Conservation (phyloP, 2,329 filamentous ascomycete genomes). For the Paraphaeosphaeria minitans region DNA sequence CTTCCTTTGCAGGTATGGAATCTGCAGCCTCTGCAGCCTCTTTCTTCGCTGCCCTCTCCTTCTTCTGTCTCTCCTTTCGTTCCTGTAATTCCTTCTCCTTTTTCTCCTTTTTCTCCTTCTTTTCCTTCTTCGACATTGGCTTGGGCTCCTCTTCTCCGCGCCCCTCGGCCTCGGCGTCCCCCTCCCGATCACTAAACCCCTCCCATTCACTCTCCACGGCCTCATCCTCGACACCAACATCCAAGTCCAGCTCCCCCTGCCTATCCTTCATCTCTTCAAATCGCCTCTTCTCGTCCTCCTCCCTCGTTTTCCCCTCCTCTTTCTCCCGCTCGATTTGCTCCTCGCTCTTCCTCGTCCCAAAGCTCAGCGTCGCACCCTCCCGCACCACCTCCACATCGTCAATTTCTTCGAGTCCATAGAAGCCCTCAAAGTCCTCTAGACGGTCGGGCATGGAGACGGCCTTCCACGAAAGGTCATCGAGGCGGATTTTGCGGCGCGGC, state of each 20-base stretch:
- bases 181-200: slow-evolving; percentile 32
- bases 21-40: neutral
- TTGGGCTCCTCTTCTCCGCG: neutral
- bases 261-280: slow-evolving; percentile 14
- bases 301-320: slow-evolving; percentile 24
- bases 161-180: slow-evolving; percentile 11
- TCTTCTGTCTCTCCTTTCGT: slow-evolving; percentile 16
- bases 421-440: slow-evolving; percentile 88
- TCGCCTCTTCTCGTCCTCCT: slow-evolving; percentile 7
- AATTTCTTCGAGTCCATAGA: slow-evolving; percentile 89
- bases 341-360: slow-evolving; percentile 40
- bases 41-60: slow-evolving; percentile 28
- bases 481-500: slow-evolving; percentile 36
- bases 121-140: no score
- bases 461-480: slow-evolving; percentile 66
- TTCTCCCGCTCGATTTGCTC: slow-evolving; percentile 31
- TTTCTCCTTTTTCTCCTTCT: no score
- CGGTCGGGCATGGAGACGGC: slow-evolving; percentile 73
- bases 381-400: slow-evolving; percentile 86
- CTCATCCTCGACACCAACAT: slow-evolving; percentile 19
- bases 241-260: slow-evolving; percentile 30
- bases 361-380: slow-evolving; percentile 53
- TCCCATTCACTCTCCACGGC: slow-evolving; percentile 30
- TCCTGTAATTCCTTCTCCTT: no score
- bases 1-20: slow-evolving; percentile 12